Evolutionary conservation across 805 yeast genomes (phyloP).

Genomic region (Teunomyces aglyptinius): DNA sequence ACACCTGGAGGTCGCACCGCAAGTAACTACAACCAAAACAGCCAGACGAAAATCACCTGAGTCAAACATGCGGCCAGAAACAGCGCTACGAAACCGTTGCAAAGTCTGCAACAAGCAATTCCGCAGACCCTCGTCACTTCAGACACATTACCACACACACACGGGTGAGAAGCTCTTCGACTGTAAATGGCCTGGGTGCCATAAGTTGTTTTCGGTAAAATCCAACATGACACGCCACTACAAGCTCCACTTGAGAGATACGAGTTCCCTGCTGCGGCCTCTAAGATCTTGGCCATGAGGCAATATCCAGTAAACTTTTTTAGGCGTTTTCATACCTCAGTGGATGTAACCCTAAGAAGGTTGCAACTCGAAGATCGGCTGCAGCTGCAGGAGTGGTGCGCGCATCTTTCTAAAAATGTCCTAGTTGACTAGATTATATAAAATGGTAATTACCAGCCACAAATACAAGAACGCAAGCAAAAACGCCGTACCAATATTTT

Average conservation of each 20-base stretch:
- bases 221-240: conserved; percentile 81
- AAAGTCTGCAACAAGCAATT: conserved; percentile 70
- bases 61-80: conserved; percentile 41
- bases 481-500: background rate
- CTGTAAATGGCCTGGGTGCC: conserved; percentile 60
- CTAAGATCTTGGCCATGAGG: background rate
- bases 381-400: too few relatives aligned
- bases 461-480: background rate
- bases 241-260: conserved; percentile 53
- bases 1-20: background rate
- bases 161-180: conserved; percentile 37
- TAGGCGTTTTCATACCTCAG: background rate
- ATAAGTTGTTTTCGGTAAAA: conserved; percentile 68
- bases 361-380: too few relatives aligned
- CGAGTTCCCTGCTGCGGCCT: background rate
- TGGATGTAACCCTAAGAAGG: too few relatives aligned
- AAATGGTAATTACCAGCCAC: background rate
- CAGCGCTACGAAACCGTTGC: conserved; percentile 47
- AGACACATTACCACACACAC: conserved; percentile 77
- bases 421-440: background rate
- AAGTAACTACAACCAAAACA: background rate
- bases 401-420: background rate
- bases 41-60: conserved; percentile 11
- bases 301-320: background rate
- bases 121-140: conserved; percentile 78